Percentiles rank a stretch among this genome's conserved stretches.
Evolutionary conservation across 345 rosid genomes (phyloP).

Genomic region (Gynandropsis gynandra): DNA sequence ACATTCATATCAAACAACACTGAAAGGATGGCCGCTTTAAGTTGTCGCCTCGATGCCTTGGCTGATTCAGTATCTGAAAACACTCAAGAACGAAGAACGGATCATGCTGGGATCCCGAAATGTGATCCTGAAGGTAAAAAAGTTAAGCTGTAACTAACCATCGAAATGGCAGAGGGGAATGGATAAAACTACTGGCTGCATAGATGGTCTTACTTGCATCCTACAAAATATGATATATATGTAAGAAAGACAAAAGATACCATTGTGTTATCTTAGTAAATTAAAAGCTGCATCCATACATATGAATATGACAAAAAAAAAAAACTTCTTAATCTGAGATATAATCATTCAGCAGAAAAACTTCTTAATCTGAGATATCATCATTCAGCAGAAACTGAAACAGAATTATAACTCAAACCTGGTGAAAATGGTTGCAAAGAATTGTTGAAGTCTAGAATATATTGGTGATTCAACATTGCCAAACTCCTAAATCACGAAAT

Average conservation of each 20-base stretch:
- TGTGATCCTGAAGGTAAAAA: constrained; percentile 4
- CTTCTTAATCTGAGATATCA: not conserved
- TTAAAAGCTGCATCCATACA: constrained; percentile 3
- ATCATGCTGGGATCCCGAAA: constrained; percentile 4
- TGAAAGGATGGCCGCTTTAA: constrained; percentile 63
- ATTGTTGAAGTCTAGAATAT: constrained; percentile 64
- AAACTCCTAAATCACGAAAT: constrained; percentile 59
- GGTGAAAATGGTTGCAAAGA: constrained; percentile 61
- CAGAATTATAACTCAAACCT: constrained; percentile 37
- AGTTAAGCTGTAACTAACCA: constrained; percentile 41
- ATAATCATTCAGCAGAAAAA: too few relatives aligned
- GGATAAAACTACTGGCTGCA: constrained; percentile 69
- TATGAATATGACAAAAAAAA: too few relatives aligned
- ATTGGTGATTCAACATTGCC: constrained; percentile 88
- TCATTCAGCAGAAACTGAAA: not conserved
- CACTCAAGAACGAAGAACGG: not conserved
- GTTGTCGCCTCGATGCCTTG: constrained; percentile 85
- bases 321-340: too few relatives aligned
- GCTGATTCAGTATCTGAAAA: constrained; percentile 79
- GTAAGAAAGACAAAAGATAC: too few relatives aligned
- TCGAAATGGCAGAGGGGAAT: constrained; percentile 88
- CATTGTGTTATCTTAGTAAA: constrained; percentile 12
- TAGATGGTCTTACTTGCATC: constrained; percentile 73
- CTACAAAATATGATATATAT: constrained; percentile 32
- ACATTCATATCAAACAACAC: constrained; percentile 86